Evolutionary conservation across 768 basidiomycete species (phyloP).

Genomic region (Baorangia bicolor): DNA sequence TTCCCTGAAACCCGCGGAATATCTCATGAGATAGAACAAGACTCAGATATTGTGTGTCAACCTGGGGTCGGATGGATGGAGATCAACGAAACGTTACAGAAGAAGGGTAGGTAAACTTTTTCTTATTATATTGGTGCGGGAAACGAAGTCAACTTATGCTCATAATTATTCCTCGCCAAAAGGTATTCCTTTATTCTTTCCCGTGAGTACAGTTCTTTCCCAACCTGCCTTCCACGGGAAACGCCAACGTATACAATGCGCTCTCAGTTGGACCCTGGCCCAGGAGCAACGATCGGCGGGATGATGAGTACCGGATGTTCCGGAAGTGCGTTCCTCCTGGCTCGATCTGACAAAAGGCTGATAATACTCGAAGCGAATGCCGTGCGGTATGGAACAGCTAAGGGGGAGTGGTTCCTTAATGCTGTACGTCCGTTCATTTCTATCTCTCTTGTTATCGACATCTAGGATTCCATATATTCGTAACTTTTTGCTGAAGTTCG

Average conservation of each 20-base stretch:
- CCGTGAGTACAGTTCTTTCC: constrained; percentile 41
- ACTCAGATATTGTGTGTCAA: constrained; percentile 74
- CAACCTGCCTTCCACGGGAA: neutral
- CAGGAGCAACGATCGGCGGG: constrained; percentile 80
- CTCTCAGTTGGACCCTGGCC: constrained; percentile 68
- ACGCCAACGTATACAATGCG: neutral
- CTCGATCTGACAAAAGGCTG: constrained; percentile 15
- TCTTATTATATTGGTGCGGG: neutral
- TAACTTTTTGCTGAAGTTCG: neutral
- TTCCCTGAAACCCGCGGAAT: neutral
- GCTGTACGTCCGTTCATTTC: constrained; percentile 44
- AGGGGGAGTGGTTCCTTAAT: constrained; percentile 89
- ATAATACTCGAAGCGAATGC: constrained; percentile 54
- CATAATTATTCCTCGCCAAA: neutral
- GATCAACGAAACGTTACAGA: constrained; percentile 63
- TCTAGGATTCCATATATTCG: neutral
- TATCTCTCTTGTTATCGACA: neutral
- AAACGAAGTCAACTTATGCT: neutral
- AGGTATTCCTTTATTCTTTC: constrained; percentile 83
- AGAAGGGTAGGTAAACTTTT: constrained; percentile 44
- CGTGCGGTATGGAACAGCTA: constrained; percentile 85
- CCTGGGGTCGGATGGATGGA: constrained; percentile 71
- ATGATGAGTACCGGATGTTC: constrained; percentile 88
- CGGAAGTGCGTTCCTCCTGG: constrained; percentile 53
- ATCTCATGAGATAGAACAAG: constrained; percentile 45